Evolutionary conservation across 2,329 filamentous ascomycete species (phyloP), one percentile per base, ranked within the genome.

Genomic region (Zalaria obscura): DNA sequence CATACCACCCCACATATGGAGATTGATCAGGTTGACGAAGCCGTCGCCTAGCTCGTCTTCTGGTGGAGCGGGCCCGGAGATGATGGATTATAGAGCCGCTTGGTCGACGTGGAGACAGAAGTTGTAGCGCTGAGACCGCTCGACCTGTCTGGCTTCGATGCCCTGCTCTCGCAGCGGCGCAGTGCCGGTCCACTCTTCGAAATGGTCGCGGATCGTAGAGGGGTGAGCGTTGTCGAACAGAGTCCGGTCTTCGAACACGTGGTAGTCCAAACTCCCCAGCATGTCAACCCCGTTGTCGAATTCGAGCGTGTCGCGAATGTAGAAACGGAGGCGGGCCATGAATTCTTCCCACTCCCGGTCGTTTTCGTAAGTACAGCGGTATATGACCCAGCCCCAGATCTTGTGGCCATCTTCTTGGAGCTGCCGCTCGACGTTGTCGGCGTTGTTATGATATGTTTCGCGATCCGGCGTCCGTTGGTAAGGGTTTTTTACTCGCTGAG

Each of bases 361-460:
- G 32, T 37, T 45, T 18, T 35, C 27, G 39, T 50, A 51, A 5
- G 39, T 47, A 11, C 44, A 46, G 27, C 49, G 43, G 32, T 51
- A 48, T 35, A 50, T 46, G 18, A 47, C 43, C 36, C 37, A 50
- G 29, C 46, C 48, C 48, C 46, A 51, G 28, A 39, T 45, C 18
- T 44, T 35, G 34, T 48, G 44, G 11, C 35, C 42, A 26, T 49
- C 47, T 25, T 36, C 35, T 43, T 47, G 44, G 2, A 50, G 34
- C 26, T 45, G 38, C 5, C 45, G 32, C 36, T 50, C 44, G 29
- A 48, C 41, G 25, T 41, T 43, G 38, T 48, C 48, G 33, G 40
- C 43, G 8, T 28, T 9, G 39, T 40, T 40, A 29, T 18, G 35
- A 18, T 18, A 18, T 18, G 18, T 18, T 18, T 33, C 31, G 8